Percentiles rank a stretch among this genome's conserved stretches.
Conservation (phyloP, 768 basidiomycete species). For the Auriscalpium orientale region DNA sequence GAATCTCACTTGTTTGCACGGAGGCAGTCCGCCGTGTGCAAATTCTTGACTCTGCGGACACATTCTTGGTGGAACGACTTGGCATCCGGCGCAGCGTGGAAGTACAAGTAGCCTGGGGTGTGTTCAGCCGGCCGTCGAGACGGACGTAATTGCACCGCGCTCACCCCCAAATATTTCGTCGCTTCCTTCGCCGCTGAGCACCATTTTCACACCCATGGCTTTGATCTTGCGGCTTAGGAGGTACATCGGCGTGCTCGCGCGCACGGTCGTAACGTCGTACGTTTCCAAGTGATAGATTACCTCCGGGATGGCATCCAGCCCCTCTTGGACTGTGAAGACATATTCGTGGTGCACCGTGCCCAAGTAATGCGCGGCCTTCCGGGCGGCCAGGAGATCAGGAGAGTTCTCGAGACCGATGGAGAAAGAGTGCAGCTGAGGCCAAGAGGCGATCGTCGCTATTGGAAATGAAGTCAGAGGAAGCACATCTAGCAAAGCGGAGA, state of each 20-base stretch:
- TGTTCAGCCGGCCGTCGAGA: not conserved
- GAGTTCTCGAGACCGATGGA: slow-evolving; percentile 93
- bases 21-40: slow-evolving; percentile 95
- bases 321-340: slow-evolving; percentile 96
- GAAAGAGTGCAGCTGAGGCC: slow-evolving; percentile 98
- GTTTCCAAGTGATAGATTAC: slow-evolving; percentile 98
- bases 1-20: slow-evolving; percentile 89
- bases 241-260: slow-evolving; percentile 98
- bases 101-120: slow-evolving; percentile 86
- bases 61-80: slow-evolving; percentile 91
- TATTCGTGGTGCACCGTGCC: slow-evolving; percentile 97
- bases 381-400: slow-evolving; percentile 89
- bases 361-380: slow-evolving; percentile 87
- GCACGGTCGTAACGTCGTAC: slow-evolving; percentile 96
- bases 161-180: slow-evolving; percentile 96
- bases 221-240: slow-evolving; percentile 97
- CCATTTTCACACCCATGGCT: slow-evolving; percentile 99
- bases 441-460: slow-evolving; percentile 67
- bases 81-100: slow-evolving; percentile 92
- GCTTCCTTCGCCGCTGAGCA: slow-evolving; percentile 93
- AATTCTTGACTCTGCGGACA: slow-evolving; percentile 91
- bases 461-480: not conserved
- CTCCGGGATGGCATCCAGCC: slow-evolving; percentile 92
- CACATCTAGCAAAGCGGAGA: not conserved
- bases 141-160: not conserved